phyloP scores from a whole-genome alignment of 805 yeast genomes.

The Jamesozyma hellenica region DNA sequence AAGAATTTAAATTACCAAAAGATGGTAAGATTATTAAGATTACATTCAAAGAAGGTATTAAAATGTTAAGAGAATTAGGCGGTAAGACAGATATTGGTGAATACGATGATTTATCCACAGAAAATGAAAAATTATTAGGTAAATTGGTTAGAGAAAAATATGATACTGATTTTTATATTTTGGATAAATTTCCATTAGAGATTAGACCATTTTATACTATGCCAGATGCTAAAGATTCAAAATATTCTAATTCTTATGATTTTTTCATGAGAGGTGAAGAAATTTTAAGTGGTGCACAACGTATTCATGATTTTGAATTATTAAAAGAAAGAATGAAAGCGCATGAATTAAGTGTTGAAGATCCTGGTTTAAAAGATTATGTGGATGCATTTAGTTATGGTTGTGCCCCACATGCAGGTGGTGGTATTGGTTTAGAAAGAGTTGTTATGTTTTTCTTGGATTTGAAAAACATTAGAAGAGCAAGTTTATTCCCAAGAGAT shows the following conservation, averaged over 20 bases:
- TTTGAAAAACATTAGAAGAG: conserved; percentile 93
- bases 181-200: conserved; percentile 96
- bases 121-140: conserved; percentile 90
- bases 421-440: conserved; percentile 98
- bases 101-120: conserved; percentile 84
- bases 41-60: conserved; percentile 84
- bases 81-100: conserved; percentile 59
- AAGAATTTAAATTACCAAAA: conserved; percentile 89
- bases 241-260: conserved; percentile 94
- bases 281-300: conserved; percentile 98
- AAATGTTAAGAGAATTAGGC: conserved; percentile 70
- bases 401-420: conserved; percentile 99
- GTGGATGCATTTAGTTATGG: conserved; percentile 89
- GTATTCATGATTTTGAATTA: conserved; percentile 87
- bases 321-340: conserved; percentile 71
- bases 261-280: conserved; percentile 99
- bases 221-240: conserved; percentile 91
- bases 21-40: conserved; percentile 89
- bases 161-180: conserved; percentile 93
- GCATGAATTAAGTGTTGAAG: conserved; percentile 71
- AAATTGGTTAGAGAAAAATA: conserved; percentile 84
- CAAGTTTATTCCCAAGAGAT: conserved; percentile 98
- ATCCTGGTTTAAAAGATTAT: conserved; percentile 82
- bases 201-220: conserved; percentile 98
- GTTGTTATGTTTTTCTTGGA: conserved; percentile 97